phyloP scores from a whole-genome alignment of 2,329 filamentous ascomycete species.

The Elsinoe necatrix region DNA sequence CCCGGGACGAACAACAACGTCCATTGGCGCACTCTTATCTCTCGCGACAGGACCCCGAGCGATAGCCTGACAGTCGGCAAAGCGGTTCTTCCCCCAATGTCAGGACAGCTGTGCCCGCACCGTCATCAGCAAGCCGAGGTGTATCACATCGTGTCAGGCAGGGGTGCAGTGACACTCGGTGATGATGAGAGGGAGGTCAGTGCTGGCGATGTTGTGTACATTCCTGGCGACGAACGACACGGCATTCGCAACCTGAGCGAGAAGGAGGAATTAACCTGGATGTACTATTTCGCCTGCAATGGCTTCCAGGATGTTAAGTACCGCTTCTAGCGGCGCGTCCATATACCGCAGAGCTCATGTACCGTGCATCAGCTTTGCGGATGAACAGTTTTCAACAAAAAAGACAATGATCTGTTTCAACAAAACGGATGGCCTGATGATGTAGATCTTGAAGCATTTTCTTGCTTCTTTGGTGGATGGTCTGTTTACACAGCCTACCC shows the following conservation, averaged over 20 bases:
- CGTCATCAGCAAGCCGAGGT: slow-evolving; percentile 37
- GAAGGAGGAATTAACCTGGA: slow-evolving; percentile 32
- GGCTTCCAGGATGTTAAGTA: slow-evolving; percentile 35
- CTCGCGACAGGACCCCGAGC: slow-evolving; percentile 28
- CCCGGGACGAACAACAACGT: slow-evolving; percentile 20
- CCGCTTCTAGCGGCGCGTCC: slow-evolving; percentile 24
- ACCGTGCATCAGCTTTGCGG: not conserved
- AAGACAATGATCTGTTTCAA: not conserved
- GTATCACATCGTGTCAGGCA: slow-evolving; percentile 35
- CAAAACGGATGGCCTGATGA: not conserved
- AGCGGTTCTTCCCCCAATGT: slow-evolving; percentile 28
- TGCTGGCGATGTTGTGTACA: slow-evolving; percentile 33
- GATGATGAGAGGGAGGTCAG: slow-evolving; percentile 28
- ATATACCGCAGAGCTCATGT: not conserved
- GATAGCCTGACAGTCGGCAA: slow-evolving; percentile 34
- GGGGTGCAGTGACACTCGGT: slow-evolving; percentile 33
- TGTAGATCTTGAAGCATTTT: not conserved
- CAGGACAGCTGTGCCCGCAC: slow-evolving; percentile 33
- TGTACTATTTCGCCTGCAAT: slow-evolving; percentile 36
- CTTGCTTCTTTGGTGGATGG: not conserved
- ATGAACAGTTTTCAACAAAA: not conserved
- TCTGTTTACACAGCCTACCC: not conserved
- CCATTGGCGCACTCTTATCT: slow-evolving; percentile 37
- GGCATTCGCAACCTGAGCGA: slow-evolving; percentile 24
- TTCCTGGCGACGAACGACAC: slow-evolving; percentile 39